Base-by-base conservation (phyloP, 2,329 filamentous ascomycete species). In the Paracoccidioides lutzii region DNA sequence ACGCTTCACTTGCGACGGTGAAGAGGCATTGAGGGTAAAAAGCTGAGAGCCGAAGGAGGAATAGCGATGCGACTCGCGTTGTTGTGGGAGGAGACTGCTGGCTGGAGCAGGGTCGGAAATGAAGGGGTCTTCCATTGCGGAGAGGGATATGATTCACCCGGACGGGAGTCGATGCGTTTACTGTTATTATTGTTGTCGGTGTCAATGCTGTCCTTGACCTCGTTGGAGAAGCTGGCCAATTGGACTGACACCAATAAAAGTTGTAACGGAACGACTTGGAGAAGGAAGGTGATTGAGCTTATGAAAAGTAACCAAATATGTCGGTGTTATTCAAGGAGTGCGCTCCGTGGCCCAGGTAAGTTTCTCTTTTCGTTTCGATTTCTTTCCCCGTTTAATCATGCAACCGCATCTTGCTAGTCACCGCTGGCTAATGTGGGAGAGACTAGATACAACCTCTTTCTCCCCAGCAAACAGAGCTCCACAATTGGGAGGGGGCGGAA, bases 1-100 rank as follows among this genome's bases (percentile, higher is more conserved):
- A 61, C 87, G 85, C 72, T 88, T 95, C 43, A 90, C 88, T 67
- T 96, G 90, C 55, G 83, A 82, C 8, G 91, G 89, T 0, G 91
- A 95, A 33, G 87, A 78, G n/a, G 88, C 81, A 61, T 87, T 87
- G 28, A 91, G 76, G 41, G 84, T 84, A 69, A 94, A 90, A 33
- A 88, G 75, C 53, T 91, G 83, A 51, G 82, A 81, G 69, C 95
- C 89, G 68, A 95, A 94, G 60, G 82, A 81, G 55, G 88, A 90
- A 71, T 88, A 93, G 61, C 90, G 84, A 61, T 90, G 81, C 52
- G 76, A 60, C 56, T 72, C 70, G 52, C 66, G 68, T 52, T 69
- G 58, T 51, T 69, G 59, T 59, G 78, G 76, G 37, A 69, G 69
- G 32, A 74, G 65, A 46, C 60, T 62, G 33, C 32, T 37, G 49